Evolutionary conservation across 2,329 filamentous ascomycete species (phyloP).

Genomic region (Clonostachys rosea): DNA sequence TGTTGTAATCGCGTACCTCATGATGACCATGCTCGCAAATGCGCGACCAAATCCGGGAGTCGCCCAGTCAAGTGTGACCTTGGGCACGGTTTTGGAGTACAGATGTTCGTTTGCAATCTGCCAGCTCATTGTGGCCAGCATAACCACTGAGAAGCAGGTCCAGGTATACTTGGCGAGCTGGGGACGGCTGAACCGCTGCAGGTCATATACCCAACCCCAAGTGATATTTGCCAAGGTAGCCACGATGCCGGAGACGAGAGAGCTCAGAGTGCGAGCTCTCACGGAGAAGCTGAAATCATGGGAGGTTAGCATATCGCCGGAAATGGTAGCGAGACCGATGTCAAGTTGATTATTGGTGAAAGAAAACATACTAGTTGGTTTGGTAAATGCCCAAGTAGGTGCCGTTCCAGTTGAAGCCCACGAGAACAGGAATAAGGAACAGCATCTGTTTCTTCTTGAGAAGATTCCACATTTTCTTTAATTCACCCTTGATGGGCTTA

Average conservation of each 20-base stretch:
- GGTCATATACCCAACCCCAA: conserved; percentile 45
- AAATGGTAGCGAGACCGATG: not conserved
- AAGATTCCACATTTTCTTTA: conserved; percentile 28
- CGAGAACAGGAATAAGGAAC: conserved; percentile 40
- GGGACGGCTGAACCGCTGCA: conserved; percentile 30
- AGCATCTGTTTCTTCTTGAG: conserved; percentile 37
- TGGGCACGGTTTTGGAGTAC: conserved; percentile 28
- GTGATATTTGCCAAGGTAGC: conserved; percentile 39
- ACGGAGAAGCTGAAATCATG: conserved; percentile 33
- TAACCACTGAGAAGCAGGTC: conserved; percentile 29
- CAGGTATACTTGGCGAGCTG: conserved; percentile 36
- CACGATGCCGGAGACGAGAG: conserved; percentile 37
- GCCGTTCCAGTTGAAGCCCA: conserved; percentile 39
- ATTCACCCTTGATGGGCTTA: conserved; percentile 27
- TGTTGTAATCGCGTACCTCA: conserved; percentile 22
- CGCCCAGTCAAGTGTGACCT: conserved; percentile 35
- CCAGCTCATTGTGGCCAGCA: conserved; percentile 39
- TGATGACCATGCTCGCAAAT: conserved; percentile 41
- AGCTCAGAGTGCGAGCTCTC: conserved; percentile 36
- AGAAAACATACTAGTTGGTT: conserved; percentile 29
- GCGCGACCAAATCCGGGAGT: conserved; percentile 35
- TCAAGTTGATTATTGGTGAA: not conserved
- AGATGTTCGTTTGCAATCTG: conserved; percentile 40
- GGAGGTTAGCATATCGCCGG: not conserved
- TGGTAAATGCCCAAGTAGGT: conserved; percentile 48